These are phyloP conservation scores for Cudoniella acicularis DNA, from an alignment of 495 filamentous ascomycete species.

Conservation along the genomic window DNA sequence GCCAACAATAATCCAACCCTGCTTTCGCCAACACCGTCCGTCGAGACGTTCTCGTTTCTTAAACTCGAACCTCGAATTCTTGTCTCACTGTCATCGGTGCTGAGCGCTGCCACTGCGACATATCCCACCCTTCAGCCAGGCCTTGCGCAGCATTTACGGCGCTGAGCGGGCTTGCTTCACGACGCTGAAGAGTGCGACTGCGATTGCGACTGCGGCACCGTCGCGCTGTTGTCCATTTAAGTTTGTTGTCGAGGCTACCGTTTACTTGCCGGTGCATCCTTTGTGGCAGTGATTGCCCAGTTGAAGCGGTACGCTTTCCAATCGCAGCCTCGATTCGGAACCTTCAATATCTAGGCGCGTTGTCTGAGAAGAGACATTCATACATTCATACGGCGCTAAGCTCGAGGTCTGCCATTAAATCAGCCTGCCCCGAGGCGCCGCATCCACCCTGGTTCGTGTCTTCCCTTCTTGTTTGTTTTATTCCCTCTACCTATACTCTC, in stretches of 20 bases:
- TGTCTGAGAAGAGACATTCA: too few species aligned
- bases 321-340: conserved; percentile 6
- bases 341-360: conserved; percentile 15
- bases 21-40: neutral
- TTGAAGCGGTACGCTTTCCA: neutral
- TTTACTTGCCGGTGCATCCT: conserved; percentile 18
- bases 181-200: neutral
- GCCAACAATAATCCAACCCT: conserved; percentile 13
- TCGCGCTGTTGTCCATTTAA: conserved; percentile 6
- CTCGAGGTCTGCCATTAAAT: conserved; percentile 19
- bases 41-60: conserved; percentile 1
- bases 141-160: neutral
- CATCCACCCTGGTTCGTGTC: conserved; percentile 19
- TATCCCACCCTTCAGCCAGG: neutral
- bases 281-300: conserved; percentile 11
- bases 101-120: neutral
- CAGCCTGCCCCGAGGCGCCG: conserved; percentile 21
- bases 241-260: conserved; percentile 6
- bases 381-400: conserved; percentile 18
- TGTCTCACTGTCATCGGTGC: neutral
- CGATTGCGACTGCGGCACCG: conserved; percentile 10
- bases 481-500: conserved; percentile 6
- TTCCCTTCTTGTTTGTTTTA: conserved; percentile 5
- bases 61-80: neutral
- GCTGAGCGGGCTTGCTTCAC: neutral